A percentile compares a stretch with the other conserved stretches of the same genome.
These are phyloP conservation scores for Cercospora zeina DNA, from an alignment of 2,329 filamentous ascomycete species.

Conservation along the genomic window DNA sequence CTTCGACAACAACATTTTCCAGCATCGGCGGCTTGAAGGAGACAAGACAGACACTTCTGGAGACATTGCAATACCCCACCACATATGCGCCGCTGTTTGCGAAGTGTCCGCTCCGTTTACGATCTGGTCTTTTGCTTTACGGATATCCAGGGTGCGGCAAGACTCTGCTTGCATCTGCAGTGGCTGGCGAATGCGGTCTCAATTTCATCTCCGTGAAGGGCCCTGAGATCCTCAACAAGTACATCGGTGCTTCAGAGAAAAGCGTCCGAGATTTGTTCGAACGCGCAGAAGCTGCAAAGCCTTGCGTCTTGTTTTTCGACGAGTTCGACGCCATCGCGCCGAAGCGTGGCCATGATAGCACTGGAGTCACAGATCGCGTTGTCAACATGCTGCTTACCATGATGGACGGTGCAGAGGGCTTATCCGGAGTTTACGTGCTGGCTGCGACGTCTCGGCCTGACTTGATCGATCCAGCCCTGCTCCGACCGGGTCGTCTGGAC, in stretches of 20 bases:
- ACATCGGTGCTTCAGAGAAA: slow-evolving; percentile 97
- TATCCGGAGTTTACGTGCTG: slow-evolving; percentile 92
- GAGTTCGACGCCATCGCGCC: slow-evolving; percentile 98
- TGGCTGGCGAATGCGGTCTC: slow-evolving; percentile 95
- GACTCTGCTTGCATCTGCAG: slow-evolving; percentile 89
- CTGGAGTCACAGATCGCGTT: slow-evolving; percentile 96
- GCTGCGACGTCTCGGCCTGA: slow-evolving; percentile 93
- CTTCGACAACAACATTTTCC: slow-evolving; percentile 87
- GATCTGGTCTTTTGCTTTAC: slow-evolving; percentile 89
- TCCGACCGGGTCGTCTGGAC: slow-evolving; percentile 88
- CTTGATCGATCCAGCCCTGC: slow-evolving; percentile 87
- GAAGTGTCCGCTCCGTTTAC: slow-evolving; percentile 88
- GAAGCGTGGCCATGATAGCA: slow-evolving; percentile 94
- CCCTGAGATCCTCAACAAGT: slow-evolving; percentile 97
- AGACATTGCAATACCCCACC: slow-evolving; percentile 94
- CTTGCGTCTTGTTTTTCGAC: slow-evolving; percentile 96
- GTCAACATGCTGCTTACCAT: slow-evolving; percentile 98
- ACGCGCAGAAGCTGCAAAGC: slow-evolving; percentile 82
- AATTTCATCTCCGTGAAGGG: slow-evolving; percentile 99
- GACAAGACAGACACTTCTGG: slow-evolving; percentile 86
- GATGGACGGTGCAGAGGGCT: slow-evolving; percentile 96
- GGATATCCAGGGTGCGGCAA: slow-evolving; percentile 96
- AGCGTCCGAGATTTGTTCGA: slow-evolving; percentile 94
- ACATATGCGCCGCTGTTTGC: slow-evolving; percentile 98
- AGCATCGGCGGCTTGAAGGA: slow-evolving; percentile 85